Base-by-base conservation (phyloP, 2,329 filamentous ascomycete genomes). In the Epichloe bromicola region DNA sequence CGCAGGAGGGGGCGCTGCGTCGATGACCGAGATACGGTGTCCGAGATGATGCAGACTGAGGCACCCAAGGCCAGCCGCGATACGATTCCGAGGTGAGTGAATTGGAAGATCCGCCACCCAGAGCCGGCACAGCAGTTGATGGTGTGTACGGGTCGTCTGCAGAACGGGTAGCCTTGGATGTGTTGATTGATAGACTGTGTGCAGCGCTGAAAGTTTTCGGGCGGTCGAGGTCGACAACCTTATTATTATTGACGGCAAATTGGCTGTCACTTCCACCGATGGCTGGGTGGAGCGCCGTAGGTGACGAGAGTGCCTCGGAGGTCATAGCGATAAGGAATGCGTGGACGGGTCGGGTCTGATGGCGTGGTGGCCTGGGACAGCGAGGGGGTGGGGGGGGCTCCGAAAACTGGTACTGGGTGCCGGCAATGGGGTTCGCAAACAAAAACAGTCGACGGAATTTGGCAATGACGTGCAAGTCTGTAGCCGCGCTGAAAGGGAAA, bases 1-100 rank as follows among this genome's bases (percentile, higher is more conserved):
- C 84, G 63, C 79, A 74, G 11, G 82, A 84, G 34, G 73, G 71
- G 15, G 70, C 67, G 65, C 69, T 74, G 63, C 73, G 75, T 48
- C 68, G 71, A 56, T 74, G 60, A 46, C 59, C 66, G 56, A 55
- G 55, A 19, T 46, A 49, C 26, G 52, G 40, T 41, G 53, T 23
- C 40, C 3, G 39, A 48, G 34, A 46, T 20, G 46, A 26, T 30
- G 42, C 20, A 43, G 34, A 40, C 20, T 43, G 26, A 41, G 43
- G 39, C 37, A 39, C 44, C 49, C 49, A 47, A n/a, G 44, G 49
- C 49, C 49, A 51, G 33, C 10, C 26, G 37, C n/a, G 44, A 17
- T 10, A 8, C 20, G 34, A n/a, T 14, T 53, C 34, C 26, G 51
- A 40, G 26, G 50, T 23, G 49, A 37, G 43, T 37, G 44, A 49